phyloP scores from a whole-genome alignment of 305 asterid genomes.

The Plantago coronopus region DNA sequence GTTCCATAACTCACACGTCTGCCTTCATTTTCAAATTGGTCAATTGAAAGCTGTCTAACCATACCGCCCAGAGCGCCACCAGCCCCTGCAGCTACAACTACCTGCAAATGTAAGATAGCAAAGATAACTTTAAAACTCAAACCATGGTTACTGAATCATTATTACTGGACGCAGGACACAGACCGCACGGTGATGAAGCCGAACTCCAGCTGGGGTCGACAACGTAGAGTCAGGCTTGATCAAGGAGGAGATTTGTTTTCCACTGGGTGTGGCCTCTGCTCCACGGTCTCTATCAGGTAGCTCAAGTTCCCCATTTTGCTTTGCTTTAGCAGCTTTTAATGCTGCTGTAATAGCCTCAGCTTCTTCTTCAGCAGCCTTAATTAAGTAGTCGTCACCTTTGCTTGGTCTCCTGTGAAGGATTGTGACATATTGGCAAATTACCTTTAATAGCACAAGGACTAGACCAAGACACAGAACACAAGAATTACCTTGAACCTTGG shows the following conservation, averaged over 20 bases:
- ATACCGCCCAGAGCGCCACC: slow-evolving; percentile 97
- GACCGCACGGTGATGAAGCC: slow-evolving; percentile 98
- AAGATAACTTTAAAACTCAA: slow-evolving; percentile 22
- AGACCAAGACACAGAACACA: neutral
- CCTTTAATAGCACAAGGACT: neutral
- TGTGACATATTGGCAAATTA: slow-evolving; percentile 25
- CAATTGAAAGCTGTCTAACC: slow-evolving; percentile 95
- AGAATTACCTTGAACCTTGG: slow-evolving; percentile 67
- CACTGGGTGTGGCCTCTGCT: slow-evolving; percentile 93
- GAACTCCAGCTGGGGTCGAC: slow-evolving; percentile 67
- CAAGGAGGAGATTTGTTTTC: slow-evolving; percentile 61
- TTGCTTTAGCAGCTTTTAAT: slow-evolving; percentile 93
- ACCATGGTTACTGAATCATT: slow-evolving; percentile 2
- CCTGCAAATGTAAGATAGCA: slow-evolving; percentile 49
- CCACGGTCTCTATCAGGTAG: slow-evolving; percentile 90
- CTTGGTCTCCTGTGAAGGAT: slow-evolving; percentile 46
- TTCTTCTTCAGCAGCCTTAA: slow-evolving; percentile 96
- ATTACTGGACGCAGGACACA: slow-evolving; percentile 34
- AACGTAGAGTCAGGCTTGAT: slow-evolving; percentile 69
- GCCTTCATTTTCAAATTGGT: slow-evolving; percentile 97
- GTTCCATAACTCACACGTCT: slow-evolving; percentile 94
- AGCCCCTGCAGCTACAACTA: slow-evolving; percentile 94
- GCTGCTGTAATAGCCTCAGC: slow-evolving; percentile 95
- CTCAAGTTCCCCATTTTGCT: slow-evolving; percentile 91
- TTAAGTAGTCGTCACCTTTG: slow-evolving; percentile 90